A percentile compares a stretch with the other conserved stretches of the same genome.
These are phyloP conservation scores for Brassica incana DNA, from an alignment of 345 rosid genomes.

Conservation along the genomic window DNA sequence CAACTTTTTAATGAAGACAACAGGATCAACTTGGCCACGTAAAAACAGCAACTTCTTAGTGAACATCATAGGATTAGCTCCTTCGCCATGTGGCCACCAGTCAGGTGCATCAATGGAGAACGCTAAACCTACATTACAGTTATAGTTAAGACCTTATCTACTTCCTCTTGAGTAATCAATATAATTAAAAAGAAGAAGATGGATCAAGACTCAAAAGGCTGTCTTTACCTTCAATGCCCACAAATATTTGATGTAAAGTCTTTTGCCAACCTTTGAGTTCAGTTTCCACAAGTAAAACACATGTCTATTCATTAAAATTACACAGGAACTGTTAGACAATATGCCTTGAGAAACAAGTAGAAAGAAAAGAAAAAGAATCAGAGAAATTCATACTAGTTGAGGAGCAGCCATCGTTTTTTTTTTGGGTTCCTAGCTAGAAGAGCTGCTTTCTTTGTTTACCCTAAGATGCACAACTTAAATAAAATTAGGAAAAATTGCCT, in stretches of 20 bases:
- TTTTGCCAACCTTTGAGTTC: conserved; percentile 23
- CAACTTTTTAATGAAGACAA: conserved; percentile 21
- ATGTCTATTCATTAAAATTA: conserved; percentile 21
- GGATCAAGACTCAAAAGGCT: conserved; percentile 9
- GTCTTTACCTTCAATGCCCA: conserved; percentile 17
- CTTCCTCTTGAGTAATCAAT: not conserved
- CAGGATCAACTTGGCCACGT: conserved; percentile 24
- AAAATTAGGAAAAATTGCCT: not conserved
- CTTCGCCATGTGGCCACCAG: not conserved
- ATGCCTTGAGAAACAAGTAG: not conserved
- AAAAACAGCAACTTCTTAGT: conserved; percentile 17
- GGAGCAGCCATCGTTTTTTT: conserved; percentile 16
- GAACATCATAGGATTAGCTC: conserved; percentile 22
- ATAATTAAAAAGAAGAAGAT: not conserved
- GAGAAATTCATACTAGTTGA: conserved; percentile 8
- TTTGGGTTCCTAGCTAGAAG: not conserved
- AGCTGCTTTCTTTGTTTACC: not conserved
- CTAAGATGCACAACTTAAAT: conserved; percentile 5
- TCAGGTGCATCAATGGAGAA: conserved; percentile 12
- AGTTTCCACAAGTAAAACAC: conserved; percentile 23
- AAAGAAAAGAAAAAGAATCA: not conserved
- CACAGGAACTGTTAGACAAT: not conserved
- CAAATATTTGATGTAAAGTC: not conserved
- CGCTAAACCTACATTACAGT: conserved; percentile 11
- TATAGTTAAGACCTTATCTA: not conserved